Percentiles rank a stretch among this genome's conserved stretches.
Conservation (phyloP, 208 protist genomes). For the Herpetomonas tarakana region DNA sequence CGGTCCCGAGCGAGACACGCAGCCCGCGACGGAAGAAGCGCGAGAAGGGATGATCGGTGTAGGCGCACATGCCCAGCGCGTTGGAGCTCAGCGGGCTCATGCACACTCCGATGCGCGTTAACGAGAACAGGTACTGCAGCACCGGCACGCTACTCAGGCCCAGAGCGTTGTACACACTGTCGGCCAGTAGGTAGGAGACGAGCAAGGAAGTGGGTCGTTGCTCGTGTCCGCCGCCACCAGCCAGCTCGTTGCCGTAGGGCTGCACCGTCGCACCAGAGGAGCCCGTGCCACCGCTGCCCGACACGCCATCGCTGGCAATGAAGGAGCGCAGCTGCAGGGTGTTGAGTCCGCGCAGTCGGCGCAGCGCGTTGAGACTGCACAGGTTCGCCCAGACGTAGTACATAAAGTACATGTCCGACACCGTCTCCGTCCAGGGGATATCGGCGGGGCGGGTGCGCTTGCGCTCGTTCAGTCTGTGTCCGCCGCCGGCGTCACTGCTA, state of each 20-base stretch:
- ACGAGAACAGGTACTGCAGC: slow-evolving; percentile 98
- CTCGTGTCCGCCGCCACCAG: slow-evolving; percentile 8
- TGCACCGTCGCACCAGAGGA: slow-evolving; percentile 8
- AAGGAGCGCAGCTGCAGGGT: slow-evolving; percentile 95
- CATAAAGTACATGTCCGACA: slow-evolving; percentile 71
- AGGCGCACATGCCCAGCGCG: slow-evolving; percentile 94
- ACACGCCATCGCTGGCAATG: slow-evolving; percentile 44
- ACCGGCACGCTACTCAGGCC: slow-evolving; percentile 88
- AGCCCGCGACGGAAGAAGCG: slow-evolving; percentile 93
- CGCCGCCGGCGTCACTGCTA: not conserved
- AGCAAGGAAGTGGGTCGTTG: slow-evolving; percentile 43
- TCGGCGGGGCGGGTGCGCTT: slow-evolving; percentile 90
- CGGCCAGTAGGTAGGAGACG: slow-evolving; percentile 86
- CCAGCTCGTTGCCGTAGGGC: not conserved
- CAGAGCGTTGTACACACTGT: slow-evolving; percentile 94
- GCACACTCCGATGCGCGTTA: slow-evolving; percentile 95
- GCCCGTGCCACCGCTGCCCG: slow-evolving; percentile 55
- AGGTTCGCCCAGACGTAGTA: slow-evolving; percentile 99
- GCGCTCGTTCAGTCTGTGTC: slow-evolving; percentile 20
- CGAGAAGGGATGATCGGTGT: slow-evolving; percentile 93
- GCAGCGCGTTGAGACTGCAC: slow-evolving; percentile 94
- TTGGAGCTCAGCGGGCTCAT: slow-evolving; percentile 97
- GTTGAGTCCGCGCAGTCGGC: slow-evolving; percentile 81
- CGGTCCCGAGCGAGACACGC: slow-evolving; percentile 96
- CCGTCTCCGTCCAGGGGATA: slow-evolving; percentile 97